Conservation (phyloP, 176 grass and related monocot genomes). For the Oryza brachyantha region DNA sequence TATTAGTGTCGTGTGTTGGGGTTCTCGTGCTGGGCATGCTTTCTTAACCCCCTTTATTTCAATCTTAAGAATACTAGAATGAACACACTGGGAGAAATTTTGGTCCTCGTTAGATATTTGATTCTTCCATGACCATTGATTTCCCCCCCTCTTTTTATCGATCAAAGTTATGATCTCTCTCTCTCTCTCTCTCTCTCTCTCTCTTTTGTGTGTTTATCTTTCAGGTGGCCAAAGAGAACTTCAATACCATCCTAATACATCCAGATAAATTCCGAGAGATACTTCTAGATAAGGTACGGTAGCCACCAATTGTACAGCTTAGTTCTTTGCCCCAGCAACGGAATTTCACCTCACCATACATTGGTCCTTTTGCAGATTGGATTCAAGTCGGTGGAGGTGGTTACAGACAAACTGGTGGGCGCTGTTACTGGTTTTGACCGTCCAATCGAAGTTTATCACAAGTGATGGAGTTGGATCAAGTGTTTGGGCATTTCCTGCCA, state of each 20-base stretch:
- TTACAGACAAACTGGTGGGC: slow-evolving; percentile 60
- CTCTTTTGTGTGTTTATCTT: slow-evolving; percentile 15
- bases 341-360: not conserved
- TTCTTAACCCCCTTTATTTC: not conserved
- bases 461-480: slow-evolving; percentile 49
- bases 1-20: not conserved
- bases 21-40: not conserved
- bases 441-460: slow-evolving; percentile 65
- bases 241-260: slow-evolving; percentile 41
- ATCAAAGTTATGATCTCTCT: not conserved
- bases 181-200: not conserved
- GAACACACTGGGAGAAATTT: not conserved
- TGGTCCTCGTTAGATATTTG: not conserved
- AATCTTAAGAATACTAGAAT: slow-evolving; percentile 1
- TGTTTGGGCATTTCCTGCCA: not conserved
- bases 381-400: slow-evolving; percentile 76
- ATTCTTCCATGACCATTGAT: slow-evolving; percentile 3
- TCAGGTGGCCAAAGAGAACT: slow-evolving; percentile 72
- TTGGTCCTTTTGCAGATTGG: slow-evolving; percentile 63
- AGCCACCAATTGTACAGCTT: not conserved
- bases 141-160: not conserved
- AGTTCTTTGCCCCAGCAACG: not conserved
- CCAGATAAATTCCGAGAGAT: slow-evolving; percentile 82
- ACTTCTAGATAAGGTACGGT: slow-evolving; percentile 89
- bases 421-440: slow-evolving; percentile 75